Evolutionary conservation across 768 basidiomycete genomes (phyloP), one percentile per base, ranked within the genome.

Genomic region (Xerocomellus dryophilus): DNA sequence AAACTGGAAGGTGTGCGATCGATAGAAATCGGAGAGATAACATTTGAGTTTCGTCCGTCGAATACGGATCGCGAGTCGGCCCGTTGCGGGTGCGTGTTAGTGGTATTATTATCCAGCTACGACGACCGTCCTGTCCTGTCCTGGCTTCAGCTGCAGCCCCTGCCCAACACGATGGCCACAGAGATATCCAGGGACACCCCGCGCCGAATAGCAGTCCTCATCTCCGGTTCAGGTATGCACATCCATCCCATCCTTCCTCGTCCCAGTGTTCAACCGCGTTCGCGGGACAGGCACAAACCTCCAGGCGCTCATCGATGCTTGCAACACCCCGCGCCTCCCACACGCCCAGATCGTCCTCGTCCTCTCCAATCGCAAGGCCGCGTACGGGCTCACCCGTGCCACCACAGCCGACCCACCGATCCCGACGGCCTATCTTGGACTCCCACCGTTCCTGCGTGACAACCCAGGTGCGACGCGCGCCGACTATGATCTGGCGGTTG

Each of bases 291-390:
- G 97, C 39, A 89, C 90, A 21, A 99, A 99, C 72, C 84, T 99
- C 11, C 94, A 98, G 73, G 96, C 97, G 2, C 82, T 98, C 56
- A 90, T 99, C 63, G 89, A 98, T 71, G 92, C 94, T 12, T 81
- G 81, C 60, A 77, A 82, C 60, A 90, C 90, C 74, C 82, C n/a
- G 67, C 78, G n/a, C 76, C 96, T 23, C 17, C 88, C 92, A 3
- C 68, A 85, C 57, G 75, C 88, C 2, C 69, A 75, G 48, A 89
- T 99, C 66, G 78, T 76, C 46, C 81, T 90, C 63, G 96, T 98
- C 36, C 71, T 98, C 53, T 97, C 96, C 3, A 97, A 96, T 69
- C 83, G 93, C 40, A 93, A 94, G 64, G 85, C 86, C 11, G 96
- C 93, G 2, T 90, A 88, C 62, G 97, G 96, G 2, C 79, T 99